Evolutionary conservation across 805 yeast genomes (phyloP).

Genomic region (Cyberlindnera nakhonratchasimensis): DNA sequence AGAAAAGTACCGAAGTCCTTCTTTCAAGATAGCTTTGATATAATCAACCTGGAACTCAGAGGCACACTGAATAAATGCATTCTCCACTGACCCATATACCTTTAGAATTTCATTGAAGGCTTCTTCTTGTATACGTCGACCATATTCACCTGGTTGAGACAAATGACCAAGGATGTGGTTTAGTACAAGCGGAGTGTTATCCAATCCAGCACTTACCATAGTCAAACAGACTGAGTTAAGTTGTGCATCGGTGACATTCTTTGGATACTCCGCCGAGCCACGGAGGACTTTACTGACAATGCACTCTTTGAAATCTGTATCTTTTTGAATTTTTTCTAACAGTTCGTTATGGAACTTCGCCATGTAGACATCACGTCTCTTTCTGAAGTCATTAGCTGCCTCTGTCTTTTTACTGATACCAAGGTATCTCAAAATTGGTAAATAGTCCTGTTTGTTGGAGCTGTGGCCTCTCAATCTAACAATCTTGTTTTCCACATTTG

Average conservation of each 20-base stretch:
- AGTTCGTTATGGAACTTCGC: slow-evolving; percentile 33
- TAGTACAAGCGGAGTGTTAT: slow-evolving; percentile 63
- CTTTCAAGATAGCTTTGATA: slow-evolving; percentile 56
- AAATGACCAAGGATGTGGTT: slow-evolving; percentile 60
- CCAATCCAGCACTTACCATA: slow-evolving; percentile 77
- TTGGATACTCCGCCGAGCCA: slow-evolving; percentile 12
- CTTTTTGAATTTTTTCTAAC: slow-evolving; percentile 24
- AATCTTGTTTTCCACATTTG: slow-evolving; percentile 53
- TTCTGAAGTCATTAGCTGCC: slow-evolving; percentile 33
- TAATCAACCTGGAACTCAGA: slow-evolving; percentile 41
- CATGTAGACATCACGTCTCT: slow-evolving; percentile 50
- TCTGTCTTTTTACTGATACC: slow-evolving; percentile 26
- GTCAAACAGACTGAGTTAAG: slow-evolving; percentile 61
- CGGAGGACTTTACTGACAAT: slow-evolving; percentile 32
- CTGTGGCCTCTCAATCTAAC: slow-evolving; percentile 55
- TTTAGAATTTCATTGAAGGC: slow-evolving; percentile 42
- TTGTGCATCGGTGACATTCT: slow-evolving; percentile 37
- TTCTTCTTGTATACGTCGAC: slow-evolving; percentile 38
- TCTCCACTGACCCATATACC: slow-evolving; percentile 29
- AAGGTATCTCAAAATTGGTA: slow-evolving; percentile 41
- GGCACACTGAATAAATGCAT: slow-evolving; percentile 36
- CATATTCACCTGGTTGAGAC: slow-evolving; percentile 37
- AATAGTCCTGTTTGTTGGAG: slow-evolving; percentile 51
- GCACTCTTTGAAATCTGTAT: slow-evolving; percentile 28
- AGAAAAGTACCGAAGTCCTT: slow-evolving; percentile 57